Conservation (phyloP, 2,329 filamentous ascomycete genomes). For the Aspergillus eucalypticola region DNA sequence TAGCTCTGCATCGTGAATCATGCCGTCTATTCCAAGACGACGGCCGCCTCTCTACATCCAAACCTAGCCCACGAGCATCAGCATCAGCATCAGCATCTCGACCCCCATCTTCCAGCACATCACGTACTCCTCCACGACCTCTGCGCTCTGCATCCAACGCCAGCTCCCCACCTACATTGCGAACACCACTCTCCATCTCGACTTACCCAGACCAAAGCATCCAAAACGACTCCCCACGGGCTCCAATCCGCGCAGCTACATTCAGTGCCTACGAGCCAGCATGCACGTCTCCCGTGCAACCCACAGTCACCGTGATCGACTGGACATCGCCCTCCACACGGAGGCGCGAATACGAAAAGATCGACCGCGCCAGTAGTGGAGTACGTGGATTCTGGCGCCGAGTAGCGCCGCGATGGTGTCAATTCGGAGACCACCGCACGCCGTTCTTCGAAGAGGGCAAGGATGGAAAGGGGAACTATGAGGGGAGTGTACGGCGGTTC, state of each 20-base stretch:
- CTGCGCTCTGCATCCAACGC: constrained; percentile 16
- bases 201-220: constrained; percentile 9
- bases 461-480: constrained; percentile 39
- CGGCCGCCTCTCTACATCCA: not conserved
- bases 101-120: constrained; percentile 9
- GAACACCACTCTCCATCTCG: constrained; percentile 9
- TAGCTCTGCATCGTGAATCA: constrained; percentile 43
- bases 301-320: constrained; percentile 46
- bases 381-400: constrained; percentile 45
- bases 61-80: not conserved
- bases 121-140: constrained; percentile 6
- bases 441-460: constrained; percentile 46
- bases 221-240: not conserved
- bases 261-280: not conserved
- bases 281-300: constrained; percentile 16
- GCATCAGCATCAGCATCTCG: not conserved
- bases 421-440: constrained; percentile 32
- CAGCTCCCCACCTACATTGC: constrained; percentile 15
- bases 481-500: constrained; percentile 48
- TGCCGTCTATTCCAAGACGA: constrained; percentile 42
- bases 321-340: constrained; percentile 50
- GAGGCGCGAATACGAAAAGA: constrained; percentile 54
- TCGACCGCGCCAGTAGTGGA: constrained; percentile 48
- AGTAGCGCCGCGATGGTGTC: constrained; percentile 45
- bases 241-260: constrained; percentile 6